phyloP scores from a whole-genome alignment of 169 alveolate species.

The Perkinsus marinus region DNA sequence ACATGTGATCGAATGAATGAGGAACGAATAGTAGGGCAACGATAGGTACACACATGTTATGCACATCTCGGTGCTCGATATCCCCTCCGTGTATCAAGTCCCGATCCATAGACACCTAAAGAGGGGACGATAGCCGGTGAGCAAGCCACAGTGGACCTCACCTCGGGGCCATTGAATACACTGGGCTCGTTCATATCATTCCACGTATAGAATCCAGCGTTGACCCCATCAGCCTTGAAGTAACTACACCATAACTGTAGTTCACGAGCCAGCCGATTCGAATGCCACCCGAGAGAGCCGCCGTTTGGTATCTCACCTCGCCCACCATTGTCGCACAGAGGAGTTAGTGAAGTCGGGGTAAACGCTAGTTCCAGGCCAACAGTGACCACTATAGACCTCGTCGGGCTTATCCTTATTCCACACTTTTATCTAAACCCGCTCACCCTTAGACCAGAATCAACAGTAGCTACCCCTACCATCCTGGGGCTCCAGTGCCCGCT shows the following conservation, averaged over 20 bases:
- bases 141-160: neutral
- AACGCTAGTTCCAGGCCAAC: neutral
- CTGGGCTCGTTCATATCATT: neutral
- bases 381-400: neutral
- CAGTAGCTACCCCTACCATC: neutral
- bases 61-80: neutral
- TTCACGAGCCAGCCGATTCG: no score
- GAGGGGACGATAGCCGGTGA: neutral
- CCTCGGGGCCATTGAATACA: neutral
- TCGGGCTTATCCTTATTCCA: neutral
- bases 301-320: neutral
- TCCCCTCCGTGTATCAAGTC: neutral
- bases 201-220: neutral
- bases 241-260: neutral
- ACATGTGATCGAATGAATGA: no score
- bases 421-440: neutral
- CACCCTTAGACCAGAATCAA: neutral
- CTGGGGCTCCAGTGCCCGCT: no score
- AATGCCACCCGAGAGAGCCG: neutral
- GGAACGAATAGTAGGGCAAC: no score
- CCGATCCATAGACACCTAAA: neutral
- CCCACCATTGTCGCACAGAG: neutral
- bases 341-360: neutral
- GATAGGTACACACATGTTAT: neutral
- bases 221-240: neutral